phyloP scores from a whole-genome alignment of 2,329 filamentous ascomycete genomes.

The Ophiostoma ulmi region DNA sequence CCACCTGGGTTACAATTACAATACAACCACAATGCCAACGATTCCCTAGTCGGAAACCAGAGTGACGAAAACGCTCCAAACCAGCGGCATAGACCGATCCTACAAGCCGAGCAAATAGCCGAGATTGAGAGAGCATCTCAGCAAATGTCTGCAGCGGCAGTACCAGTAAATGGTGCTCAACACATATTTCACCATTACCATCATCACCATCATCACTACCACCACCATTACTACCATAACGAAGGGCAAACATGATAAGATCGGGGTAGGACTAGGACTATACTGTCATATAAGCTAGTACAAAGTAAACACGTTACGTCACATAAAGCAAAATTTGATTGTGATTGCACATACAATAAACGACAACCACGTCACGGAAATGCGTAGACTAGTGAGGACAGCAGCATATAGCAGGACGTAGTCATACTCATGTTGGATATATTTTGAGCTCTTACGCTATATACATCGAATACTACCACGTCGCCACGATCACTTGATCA shows the following conservation, averaged over 20 bases:
- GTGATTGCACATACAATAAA: too few relatives aligned
- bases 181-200: conserved; percentile 7
- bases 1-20: not conserved
- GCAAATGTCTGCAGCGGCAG: not conserved
- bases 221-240: conserved; percentile 2
- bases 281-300: not conserved
- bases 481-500: not conserved
- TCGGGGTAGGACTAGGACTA: not conserved
- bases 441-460: not conserved
- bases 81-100: not conserved
- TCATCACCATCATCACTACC: conserved; percentile 1
- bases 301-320: not conserved
- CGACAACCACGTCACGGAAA: accelerated
- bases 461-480: accelerated
- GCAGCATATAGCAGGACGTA: too few relatives aligned
- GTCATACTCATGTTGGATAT: not conserved
- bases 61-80: not conserved
- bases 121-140: not conserved
- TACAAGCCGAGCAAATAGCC: not conserved
- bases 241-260: not conserved
- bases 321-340: too few relatives aligned
- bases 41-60: not conserved
- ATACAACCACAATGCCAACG: not conserved
- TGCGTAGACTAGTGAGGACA: too few relatives aligned
- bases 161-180: not conserved